Evolutionary conservation across 2,329 filamentous ascomycete species (phyloP), one percentile per base, ranked within the genome.

Genomic region (Epicoccum nigrum): DNA sequence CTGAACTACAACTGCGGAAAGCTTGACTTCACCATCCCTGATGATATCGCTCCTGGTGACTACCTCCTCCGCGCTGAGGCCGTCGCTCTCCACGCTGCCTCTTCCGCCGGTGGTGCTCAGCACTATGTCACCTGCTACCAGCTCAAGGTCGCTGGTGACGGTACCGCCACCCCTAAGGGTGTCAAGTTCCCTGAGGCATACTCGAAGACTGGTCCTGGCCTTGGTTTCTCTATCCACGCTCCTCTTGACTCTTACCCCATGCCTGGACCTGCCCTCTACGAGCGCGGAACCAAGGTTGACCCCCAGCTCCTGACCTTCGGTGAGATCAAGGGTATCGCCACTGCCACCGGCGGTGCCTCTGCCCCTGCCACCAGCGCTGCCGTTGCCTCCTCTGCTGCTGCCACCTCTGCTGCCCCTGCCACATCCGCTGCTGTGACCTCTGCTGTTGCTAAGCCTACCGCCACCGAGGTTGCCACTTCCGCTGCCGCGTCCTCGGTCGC

Each of bases 121-220:
- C 72, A 78, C 55, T 79, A 79, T 60, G 74, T 76, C 56, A 74
- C 73, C 42, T 79, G 75, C 67, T 71, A 75, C 47, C 75, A 77
- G 63, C 61, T 78, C 50, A 74, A 69, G 27, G 71, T 78, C 33
- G 73, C 68, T 27, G 68, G 66, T 13, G 68, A 68, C 40, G 57
- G 70, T 27, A 63, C 56, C 23, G 60, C 63, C 27, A 69, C 71
- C 25, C 73, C 73, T 17, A 65, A 70, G 25, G 71, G 70, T 64
- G 81, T 81, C 50, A 76, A 77, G 62, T 77, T 82, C 65, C 75
- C 78, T 31, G 72, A 71, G 40, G 69, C 70, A 13, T 79, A 78
- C 68, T 64, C 60, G 13, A 66, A 72, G 57, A 64, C 62, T 32
- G 75, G 77, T 51, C 64, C 70, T 4, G 76, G 76, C 48, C 70